Base-by-base conservation (phyloP, 495 filamentous ascomycete genomes). In the Parachaetomium inaequale region DNA sequence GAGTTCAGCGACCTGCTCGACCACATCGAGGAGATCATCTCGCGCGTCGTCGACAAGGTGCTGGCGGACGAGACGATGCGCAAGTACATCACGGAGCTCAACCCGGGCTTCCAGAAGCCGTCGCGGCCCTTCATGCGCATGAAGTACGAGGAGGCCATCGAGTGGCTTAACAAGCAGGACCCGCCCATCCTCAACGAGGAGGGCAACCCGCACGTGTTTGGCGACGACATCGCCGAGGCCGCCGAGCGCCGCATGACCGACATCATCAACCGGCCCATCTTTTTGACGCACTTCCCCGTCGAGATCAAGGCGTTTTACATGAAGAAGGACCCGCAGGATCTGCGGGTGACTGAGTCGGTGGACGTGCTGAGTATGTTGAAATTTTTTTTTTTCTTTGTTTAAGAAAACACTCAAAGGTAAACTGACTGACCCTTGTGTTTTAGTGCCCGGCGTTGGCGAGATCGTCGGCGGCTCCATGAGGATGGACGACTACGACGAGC, bases 241-340 rank as follows among this genome's bases (percentile, higher is more conserved):
- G 95, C 94, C 2, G 94, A 99, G 83, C 87, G 94, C 63, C 85
- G 81, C 70, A 99, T 99, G 95, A 97, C 93, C 12, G 94, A 98
- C 69, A 88, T 88, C 61, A 96, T 99, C 79, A 92, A 92, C 83
- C 77, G 85, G 59, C 94, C 94, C 38, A 96, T 99, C 75, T 91
- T 99, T 80, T 81, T 99, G 17, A 98, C 93, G 6, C 91, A 96
- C 77, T 99, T 99, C 84, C 94, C 94, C 1, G 88, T 87, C 36
- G 90, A 93, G 76, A 95, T 99, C 83, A 99, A 99, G 84, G 90
- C 94, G 4, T 99, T 99, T 77, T 99, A 99, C 79, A 99, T 99
- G 94, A 91, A 91, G 81, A 95, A 92, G 77, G 94, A 93, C 62
- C 79, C 79, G 14, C 72, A 83, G 17, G 94, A 98, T 70, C 80